Evolutionary conservation across 805 yeast genomes (phyloP).

Genomic region (Metschnikowia kofuensis): DNA sequence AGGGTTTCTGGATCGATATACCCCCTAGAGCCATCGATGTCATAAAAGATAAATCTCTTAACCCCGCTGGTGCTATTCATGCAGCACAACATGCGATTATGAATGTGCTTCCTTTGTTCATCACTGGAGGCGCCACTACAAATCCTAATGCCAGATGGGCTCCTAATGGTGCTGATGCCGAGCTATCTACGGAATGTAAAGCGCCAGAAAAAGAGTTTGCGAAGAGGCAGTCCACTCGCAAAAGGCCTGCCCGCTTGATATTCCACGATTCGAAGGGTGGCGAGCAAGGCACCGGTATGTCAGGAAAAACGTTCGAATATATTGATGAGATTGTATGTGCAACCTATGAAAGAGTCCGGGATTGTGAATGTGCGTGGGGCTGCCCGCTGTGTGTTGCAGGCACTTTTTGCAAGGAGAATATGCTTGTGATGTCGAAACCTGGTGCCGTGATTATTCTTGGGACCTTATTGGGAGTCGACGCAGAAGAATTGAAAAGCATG

Average conservation of each 20-base stretch:
- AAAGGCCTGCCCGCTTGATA: slow-evolving; percentile 82
- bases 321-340: slow-evolving; percentile 62
- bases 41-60: slow-evolving; percentile 55
- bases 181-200: slow-evolving; percentile 89
- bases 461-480: slow-evolving; percentile 51
- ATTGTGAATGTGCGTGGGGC: slow-evolving; percentile 73
- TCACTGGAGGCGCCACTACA: slow-evolving; percentile 63
- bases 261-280: slow-evolving; percentile 87
- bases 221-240: slow-evolving; percentile 61
- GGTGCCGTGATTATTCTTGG: slow-evolving; percentile 75
- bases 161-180: slow-evolving; percentile 42
- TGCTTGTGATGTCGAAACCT: slow-evolving; percentile 80
- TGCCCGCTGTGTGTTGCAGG: slow-evolving; percentile 89
- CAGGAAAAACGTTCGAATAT: slow-evolving; percentile 76
- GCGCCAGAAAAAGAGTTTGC: slow-evolving; percentile 97
- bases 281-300: slow-evolving; percentile 71
- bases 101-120: slow-evolving; percentile 69
- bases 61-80: slow-evolving; percentile 89
- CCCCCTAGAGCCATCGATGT: slow-evolving; percentile 62
- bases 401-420: slow-evolving; percentile 74
- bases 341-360: slow-evolving; percentile 55
- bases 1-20: slow-evolving; percentile 91
- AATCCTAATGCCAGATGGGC: slow-evolving; percentile 30
- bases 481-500: slow-evolving; percentile 41
- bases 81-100: slow-evolving; percentile 92